phyloP scores from a whole-genome alignment of 164 flowering plant species.

The Malania oleifera region DNA sequence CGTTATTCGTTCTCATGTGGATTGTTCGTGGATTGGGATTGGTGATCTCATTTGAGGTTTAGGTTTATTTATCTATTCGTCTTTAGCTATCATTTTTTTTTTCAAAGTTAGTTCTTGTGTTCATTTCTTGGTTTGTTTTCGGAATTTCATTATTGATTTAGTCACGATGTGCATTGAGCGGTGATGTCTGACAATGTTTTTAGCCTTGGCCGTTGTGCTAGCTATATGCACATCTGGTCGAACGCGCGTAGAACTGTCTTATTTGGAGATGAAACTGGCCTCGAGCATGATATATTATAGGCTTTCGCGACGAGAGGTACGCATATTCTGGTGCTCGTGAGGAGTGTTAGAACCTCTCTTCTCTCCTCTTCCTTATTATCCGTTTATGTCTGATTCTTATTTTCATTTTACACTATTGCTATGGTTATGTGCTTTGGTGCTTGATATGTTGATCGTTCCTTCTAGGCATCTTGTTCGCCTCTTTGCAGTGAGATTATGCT shows the following conservation, averaged over 20 bases:
- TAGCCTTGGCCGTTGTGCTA: no score
- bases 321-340: no score
- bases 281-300: no score
- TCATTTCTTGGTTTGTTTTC: background rate
- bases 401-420: background rate
- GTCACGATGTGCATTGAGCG: constrained; percentile 4
- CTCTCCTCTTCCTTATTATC: no score
- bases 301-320: constrained; percentile 55
- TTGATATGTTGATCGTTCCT: background rate
- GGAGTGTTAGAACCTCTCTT: no score
- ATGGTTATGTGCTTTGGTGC: background rate
- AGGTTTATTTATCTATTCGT: constrained; percentile 3
- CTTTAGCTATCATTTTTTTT: background rate
- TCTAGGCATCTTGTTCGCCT: background rate
- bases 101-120: constrained; percentile 26
- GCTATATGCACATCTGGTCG: no score
- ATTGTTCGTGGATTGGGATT: constrained; percentile 21
- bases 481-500: constrained; percentile 1
- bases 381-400: constrained; percentile 3
- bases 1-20: constrained; percentile 5
- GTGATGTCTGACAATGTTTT: no score
- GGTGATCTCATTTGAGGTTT: constrained; percentile 31
- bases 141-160: background rate
- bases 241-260: no score
- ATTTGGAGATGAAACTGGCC: no score